These are phyloP conservation scores for Phalaenopsis equestris DNA, from an alignment of 106 monocot genomes.

Conservation along the genomic window DNA sequence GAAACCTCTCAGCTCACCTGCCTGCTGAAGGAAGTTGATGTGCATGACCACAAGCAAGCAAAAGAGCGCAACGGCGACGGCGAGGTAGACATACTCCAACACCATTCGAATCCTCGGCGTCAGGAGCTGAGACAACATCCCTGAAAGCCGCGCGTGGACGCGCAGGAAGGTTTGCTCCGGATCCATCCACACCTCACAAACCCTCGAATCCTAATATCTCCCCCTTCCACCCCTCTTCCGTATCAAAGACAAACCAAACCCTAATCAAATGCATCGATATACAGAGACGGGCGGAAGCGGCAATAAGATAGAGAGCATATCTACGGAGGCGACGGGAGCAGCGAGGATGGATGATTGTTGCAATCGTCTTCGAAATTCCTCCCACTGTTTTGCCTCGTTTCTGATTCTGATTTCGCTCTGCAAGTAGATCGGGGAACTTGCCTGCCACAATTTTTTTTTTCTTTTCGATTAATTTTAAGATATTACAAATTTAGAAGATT, in stretches of 20 bases:
- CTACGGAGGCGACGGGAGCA: neutral
- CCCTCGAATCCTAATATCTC: slow-evolving; percentile 1
- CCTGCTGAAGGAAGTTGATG: slow-evolving; percentile 99
- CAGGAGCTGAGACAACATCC: slow-evolving; percentile 97
- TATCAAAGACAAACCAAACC: neutral
- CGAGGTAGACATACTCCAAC: slow-evolving; percentile 83
- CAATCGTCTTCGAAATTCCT: neutral
- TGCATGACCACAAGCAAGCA: slow-evolving; percentile 92
- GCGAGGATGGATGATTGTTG: neutral
- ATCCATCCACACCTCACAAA: slow-evolving; percentile 40
- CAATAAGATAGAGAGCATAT: neutral
- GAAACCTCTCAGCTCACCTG: slow-evolving; percentile 42
- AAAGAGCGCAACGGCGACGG: slow-evolving; percentile 71
- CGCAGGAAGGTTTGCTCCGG: slow-evolving; percentile 93
- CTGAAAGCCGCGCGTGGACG: slow-evolving; percentile 87
- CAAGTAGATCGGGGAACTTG: neutral
- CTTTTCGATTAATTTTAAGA: too few relatives aligned
- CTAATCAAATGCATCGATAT: neutral
- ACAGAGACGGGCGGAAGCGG: neutral
- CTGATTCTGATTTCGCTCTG: neutral
- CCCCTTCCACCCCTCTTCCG: neutral
- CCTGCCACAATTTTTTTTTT: too few relatives aligned
- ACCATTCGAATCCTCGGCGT: slow-evolving; percentile 76
- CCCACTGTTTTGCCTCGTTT: neutral
- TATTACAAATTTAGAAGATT: too few relatives aligned